phyloP scores from a whole-genome alignment of 768 basidiomycete species.

The Suillus paluster region DNA sequence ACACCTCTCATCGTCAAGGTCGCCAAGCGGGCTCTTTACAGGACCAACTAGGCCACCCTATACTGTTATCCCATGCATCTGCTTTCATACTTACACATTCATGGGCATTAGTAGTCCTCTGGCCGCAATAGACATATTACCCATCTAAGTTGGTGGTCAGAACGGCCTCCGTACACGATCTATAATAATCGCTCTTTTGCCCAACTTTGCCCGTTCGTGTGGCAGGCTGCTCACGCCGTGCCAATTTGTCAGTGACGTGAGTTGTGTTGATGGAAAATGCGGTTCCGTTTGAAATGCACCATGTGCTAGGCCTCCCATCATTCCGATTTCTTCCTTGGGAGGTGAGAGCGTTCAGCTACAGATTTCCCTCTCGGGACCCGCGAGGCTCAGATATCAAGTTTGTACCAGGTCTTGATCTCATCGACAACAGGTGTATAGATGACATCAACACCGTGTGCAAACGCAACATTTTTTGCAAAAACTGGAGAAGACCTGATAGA shows the following conservation, averaged over 20 bases:
- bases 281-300: neutral
- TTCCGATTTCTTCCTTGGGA: neutral
- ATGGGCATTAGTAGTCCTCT: conserved; percentile 20
- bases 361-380: neutral
- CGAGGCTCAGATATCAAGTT: no score
- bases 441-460: no score
- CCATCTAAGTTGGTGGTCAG: neutral
- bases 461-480: neutral
- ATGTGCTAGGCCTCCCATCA: neutral
- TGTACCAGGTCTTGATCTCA: neutral
- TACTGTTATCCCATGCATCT: conserved; percentile 16
- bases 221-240: neutral
- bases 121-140: conserved; percentile 23
- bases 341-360: neutral
- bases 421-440: neutral
- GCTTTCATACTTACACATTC: conserved; percentile 15
- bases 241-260: neutral
- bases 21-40: conserved; percentile 90
- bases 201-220: neutral
- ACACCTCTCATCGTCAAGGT: conserved; percentile 91
- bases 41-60: conserved; percentile 61
- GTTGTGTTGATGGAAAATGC: neutral
- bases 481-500: neutral
- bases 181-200: neutral
- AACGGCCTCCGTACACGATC: neutral